phyloP scores from a whole-genome alignment of 2,329 filamentous ascomycete species.

The Rutstroemia sp. region DNA sequence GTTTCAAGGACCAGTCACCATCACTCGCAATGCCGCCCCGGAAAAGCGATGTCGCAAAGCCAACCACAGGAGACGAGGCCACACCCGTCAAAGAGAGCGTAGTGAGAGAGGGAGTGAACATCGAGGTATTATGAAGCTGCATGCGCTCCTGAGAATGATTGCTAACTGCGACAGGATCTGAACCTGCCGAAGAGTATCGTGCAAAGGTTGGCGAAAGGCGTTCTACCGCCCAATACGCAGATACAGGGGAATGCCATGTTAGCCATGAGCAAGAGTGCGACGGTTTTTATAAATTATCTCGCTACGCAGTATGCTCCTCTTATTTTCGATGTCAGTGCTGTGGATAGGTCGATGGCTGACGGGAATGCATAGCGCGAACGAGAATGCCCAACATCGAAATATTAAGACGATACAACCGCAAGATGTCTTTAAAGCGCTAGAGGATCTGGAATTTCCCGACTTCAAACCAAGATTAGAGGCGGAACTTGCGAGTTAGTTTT shows the following conservation, averaged over 20 bases:
- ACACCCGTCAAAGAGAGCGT: conserved; percentile 23
- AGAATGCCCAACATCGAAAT: conserved; percentile 55
- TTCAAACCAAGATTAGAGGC: conserved; percentile 66
- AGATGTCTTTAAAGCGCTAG: conserved; percentile 70
- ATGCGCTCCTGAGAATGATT: neutral
- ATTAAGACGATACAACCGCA: conserved; percentile 73
- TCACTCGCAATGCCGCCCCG: conserved; percentile 43
- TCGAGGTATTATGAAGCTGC: conserved; percentile 39
- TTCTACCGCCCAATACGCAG: conserved; percentile 72
- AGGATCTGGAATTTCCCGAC: conserved; percentile 65
- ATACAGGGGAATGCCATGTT: conserved; percentile 76
- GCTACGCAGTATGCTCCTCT: conserved; percentile 55
- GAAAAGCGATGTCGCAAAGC: conserved; percentile 46
- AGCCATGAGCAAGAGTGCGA: conserved; percentile 74
- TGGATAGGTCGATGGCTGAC: neutral
- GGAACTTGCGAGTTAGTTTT: conserved; percentile 62
- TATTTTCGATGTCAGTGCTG: neutral
- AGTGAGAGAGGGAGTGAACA: conserved; percentile 30
- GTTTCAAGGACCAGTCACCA: neutral
- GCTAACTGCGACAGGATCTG: conserved; percentile 52
- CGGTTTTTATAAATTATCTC: conserved; percentile 76
- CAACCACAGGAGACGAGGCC: conserved; percentile 37
- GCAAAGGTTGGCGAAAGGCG: conserved; percentile 70
- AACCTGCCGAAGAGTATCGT: conserved; percentile 76
- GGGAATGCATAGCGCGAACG: conserved; percentile 53